A percentile compares a stretch with the other conserved stretches of the same genome.
Conservation (phyloP, 1,284 basidiomycete species). For the Cutaneotrichosporon sp. region DNA sequence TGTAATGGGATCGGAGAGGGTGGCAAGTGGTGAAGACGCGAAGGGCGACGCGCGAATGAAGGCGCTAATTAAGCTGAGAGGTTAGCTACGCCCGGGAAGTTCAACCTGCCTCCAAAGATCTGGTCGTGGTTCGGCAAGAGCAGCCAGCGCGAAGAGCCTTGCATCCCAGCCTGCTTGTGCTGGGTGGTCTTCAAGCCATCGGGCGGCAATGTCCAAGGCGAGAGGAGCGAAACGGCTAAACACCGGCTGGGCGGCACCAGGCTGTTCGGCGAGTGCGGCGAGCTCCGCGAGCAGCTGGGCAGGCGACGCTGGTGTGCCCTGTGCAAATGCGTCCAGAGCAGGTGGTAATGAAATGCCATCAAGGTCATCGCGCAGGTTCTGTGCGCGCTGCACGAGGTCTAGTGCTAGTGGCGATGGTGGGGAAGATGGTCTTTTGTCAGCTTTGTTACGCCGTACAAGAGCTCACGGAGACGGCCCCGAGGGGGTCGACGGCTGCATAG, state of each 20-base stretch:
- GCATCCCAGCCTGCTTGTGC: conserved; percentile 28
- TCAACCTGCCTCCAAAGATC: conserved; percentile 43
- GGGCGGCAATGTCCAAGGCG: conserved; percentile 34
- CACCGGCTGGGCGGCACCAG: conserved; percentile 23
- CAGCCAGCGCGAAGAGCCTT: conserved; percentile 27
- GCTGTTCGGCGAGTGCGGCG: conserved; percentile 17
- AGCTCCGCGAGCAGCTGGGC: conserved; percentile 24
- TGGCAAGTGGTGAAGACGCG: conserved; percentile 23
- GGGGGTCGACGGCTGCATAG: neutral
- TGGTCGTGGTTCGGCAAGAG: conserved; percentile 29
- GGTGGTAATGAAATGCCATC: neutral
- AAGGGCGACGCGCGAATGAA: conserved; percentile 31
- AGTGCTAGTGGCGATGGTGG: conserved; percentile 7
- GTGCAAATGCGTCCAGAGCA: neutral
- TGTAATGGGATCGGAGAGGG: conserved; percentile 47
- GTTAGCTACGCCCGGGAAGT: conserved; percentile 5
- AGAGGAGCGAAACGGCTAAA: conserved; percentile 34
- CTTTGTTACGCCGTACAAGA: neutral
- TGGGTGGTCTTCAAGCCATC: conserved; percentile 30
- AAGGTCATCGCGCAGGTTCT: conserved; percentile 8
- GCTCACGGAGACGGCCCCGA: conserved; percentile 7
- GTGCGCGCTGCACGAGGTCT: conserved; percentile 7
- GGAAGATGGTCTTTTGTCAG: conserved; percentile 2
- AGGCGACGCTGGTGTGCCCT: neutral
- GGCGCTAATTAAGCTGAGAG: conserved; percentile 18